Conservation (phyloP, 805 yeast species). For the Priceomyces medius region DNA sequence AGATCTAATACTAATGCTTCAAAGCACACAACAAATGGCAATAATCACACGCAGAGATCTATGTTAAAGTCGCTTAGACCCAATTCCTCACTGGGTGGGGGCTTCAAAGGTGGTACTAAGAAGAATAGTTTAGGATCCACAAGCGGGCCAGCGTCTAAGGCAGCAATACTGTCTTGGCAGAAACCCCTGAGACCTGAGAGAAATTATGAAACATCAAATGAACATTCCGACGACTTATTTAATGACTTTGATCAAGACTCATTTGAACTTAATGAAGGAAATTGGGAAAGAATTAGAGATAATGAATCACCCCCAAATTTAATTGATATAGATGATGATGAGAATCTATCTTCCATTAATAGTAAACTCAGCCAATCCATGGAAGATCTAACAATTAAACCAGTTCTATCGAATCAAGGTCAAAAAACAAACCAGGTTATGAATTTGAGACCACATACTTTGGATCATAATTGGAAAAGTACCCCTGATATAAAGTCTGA, state of each 20-base stretch:
- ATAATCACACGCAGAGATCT: conserved; percentile 15
- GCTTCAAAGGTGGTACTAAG: conserved; percentile 13
- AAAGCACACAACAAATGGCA: conserved; percentile 11
- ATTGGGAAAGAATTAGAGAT: conserved; percentile 28
- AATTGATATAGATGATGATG: conserved; percentile 56
- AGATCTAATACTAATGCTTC: conserved; percentile 12
- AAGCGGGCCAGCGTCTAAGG: conserved; percentile 24
- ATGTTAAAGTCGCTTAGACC: conserved; percentile 35
- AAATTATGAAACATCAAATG: conserved; percentile 7
- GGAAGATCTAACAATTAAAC: conserved; percentile 23
- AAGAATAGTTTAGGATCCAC: conserved; percentile 9
- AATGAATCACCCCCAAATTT: conserved; percentile 44
- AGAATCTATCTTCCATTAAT: conserved; percentile 3
- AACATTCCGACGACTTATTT: conserved; percentile 24
- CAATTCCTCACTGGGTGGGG: conserved; percentile 2
- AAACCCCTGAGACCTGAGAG: conserved; percentile 14
- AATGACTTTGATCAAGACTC: conserved; percentile 41
- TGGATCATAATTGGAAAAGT: conserved; percentile 17
- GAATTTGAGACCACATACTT: conserved; percentile 16
- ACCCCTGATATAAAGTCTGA: conserved; percentile 21
- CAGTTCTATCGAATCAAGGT: conserved; percentile 6
- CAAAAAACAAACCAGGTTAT: conserved; percentile 12
- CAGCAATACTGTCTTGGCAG: conserved; percentile 32
- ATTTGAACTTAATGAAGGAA: conserved; percentile 17
- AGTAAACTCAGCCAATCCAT: conserved; percentile 14